Base-by-base conservation (phyloP, 2,329 filamentous ascomycete genomes). In the Penicillium sp. region DNA sequence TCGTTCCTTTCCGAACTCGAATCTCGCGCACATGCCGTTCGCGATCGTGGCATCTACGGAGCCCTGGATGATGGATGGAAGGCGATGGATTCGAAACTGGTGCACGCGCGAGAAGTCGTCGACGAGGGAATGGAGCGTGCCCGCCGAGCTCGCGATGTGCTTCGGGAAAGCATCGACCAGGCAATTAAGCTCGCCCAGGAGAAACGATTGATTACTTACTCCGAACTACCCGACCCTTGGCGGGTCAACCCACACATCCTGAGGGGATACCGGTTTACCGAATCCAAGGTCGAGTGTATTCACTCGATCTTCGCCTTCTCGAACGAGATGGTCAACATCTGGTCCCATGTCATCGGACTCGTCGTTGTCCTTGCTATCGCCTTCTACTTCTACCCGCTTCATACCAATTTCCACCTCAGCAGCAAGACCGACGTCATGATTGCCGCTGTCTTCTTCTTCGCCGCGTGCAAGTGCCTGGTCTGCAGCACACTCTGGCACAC, bases 401-500 rank as follows among this genome's bases (percentile, higher is more conserved):
- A 87, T 55, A 77, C 82, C 61, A 91, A 94, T 67, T 98, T 97
- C 72, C 82, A 81, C 38, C 76, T 88, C 51, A 94, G 88, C 69
- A 89, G 87, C 48, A 94, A 89, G 44, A 81, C 86, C 40, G 93
- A 98, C 65, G 81, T 97, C 49, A 80, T 93, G 63, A 89, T 98
- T 52, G 90, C 91, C 0, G 89, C 87, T 18, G 79, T 94, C 56
- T 98, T 98, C 77, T 96, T 98, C 74, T 87, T 95, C 63, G 93
- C 91, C 39, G 93, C 93, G 37, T 89, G 85, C 75, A 89, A 97
- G 69, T 97, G 91, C 63, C 80, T 98, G 45, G 82, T 91, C 64
- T 98, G 93, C 82, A 94, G 87, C 52, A 91, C 86, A 54, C 83
- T 97, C 64, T 98, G 93, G 93, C 93, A 98, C 73, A 96, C 93